A percentile compares a stretch with the other conserved stretches of the same genome.
These are phyloP conservation scores for Ottelia alismoides DNA, from an alignment of 106 monocot genomes.

Conservation along the genomic window DNA sequence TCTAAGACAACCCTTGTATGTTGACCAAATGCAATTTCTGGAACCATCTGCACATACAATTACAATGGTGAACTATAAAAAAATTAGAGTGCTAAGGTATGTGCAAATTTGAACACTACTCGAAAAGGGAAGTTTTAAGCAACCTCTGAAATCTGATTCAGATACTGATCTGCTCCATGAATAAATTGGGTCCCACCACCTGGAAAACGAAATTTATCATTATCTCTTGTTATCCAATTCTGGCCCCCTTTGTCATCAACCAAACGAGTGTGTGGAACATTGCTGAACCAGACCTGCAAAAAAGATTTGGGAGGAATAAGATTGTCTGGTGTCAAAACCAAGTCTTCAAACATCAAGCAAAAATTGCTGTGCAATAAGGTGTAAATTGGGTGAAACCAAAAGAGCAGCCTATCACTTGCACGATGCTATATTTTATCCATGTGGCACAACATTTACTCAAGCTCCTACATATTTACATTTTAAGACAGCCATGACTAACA, in stretches of 20 bases:
- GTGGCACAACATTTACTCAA: too few relatives aligned
- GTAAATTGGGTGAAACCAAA: too few relatives aligned
- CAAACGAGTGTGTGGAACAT: conserved; percentile 75
- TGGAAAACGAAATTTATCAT: conserved; percentile 87
- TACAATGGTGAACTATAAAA: conserved; percentile 2
- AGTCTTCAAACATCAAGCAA: too few relatives aligned
- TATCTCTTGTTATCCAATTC: conserved; percentile 69
- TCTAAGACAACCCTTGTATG: conserved; percentile 62
- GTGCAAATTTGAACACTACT: too few relatives aligned
- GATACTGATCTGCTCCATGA: conserved; percentile 73
- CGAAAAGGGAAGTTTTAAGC: background rate
- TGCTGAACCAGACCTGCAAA: conserved; percentile 79
- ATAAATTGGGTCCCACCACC: conserved; percentile 92
- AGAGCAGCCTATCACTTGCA: too few relatives aligned
- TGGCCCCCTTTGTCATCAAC: conserved; percentile 90
- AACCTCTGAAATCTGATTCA: conserved; percentile 77
- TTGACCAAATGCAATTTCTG: conserved; percentile 69
- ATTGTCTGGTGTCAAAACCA: too few relatives aligned
- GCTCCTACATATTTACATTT: too few relatives aligned
- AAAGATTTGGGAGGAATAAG: too few relatives aligned
- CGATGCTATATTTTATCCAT: too few relatives aligned
- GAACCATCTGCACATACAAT: conserved; percentile 59
- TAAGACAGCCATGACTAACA: too few relatives aligned
- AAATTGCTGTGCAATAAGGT: too few relatives aligned
- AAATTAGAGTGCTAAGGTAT: background rate